Conservation (phyloP, 306 rosid species). For the Ormosia semicastrata region DNA sequence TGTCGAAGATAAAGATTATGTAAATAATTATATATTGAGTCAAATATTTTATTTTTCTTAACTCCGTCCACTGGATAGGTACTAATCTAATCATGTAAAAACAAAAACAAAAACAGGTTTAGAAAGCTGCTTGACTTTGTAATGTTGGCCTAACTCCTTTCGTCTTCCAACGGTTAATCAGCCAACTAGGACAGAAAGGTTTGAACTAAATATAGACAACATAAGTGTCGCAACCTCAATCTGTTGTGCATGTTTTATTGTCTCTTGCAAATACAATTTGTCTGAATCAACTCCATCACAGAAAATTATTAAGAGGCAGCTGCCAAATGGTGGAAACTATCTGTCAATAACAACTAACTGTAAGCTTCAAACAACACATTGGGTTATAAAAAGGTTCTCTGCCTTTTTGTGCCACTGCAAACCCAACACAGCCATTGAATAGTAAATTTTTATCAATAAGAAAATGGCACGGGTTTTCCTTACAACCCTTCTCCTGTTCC, state of each 20-base stretch:
- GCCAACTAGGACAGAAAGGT: not conserved
- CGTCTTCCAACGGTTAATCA: not conserved
- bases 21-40: too few species aligned
- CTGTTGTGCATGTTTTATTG: not conserved
- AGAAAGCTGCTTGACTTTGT: not conserved
- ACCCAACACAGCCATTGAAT: not conserved
- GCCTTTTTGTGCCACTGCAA: not conserved
- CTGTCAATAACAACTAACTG: constrained; percentile 1
- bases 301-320: not conserved
- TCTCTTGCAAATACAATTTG: not conserved
- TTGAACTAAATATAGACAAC: not conserved
- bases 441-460: not conserved
- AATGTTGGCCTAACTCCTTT: not conserved
- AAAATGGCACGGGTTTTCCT: constrained; percentile 6
- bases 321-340: not conserved
- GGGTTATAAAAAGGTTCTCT: constrained; percentile 15
- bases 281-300: not conserved
- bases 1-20: too few species aligned
- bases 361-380: not conserved
- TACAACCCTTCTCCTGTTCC: not conserved
- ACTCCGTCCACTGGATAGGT: too few species aligned
- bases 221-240: not conserved
- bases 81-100: too few species aligned
- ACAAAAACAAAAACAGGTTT: not conserved
- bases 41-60: not conserved